Evolutionary conservation across 345 rosid species (phyloP), one percentile per base, ranked within the genome.

Genomic region (Carallia brachiata): DNA sequence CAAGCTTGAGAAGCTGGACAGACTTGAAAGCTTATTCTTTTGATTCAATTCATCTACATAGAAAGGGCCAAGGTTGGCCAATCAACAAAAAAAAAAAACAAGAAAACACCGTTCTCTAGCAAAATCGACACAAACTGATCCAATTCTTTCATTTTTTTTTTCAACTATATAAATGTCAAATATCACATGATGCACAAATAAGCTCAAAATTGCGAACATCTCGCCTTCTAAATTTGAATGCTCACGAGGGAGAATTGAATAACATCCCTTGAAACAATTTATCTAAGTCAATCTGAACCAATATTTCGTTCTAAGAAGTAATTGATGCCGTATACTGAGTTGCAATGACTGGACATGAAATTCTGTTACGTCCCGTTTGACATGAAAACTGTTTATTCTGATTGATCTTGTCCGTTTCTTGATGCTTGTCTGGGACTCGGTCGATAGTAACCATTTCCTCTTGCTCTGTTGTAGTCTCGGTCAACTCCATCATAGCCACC

Each of bases 391-490:
- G 68, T 65, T 71, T 52, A 73, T 23, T 65, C 77, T 17, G 75
- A 74, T 56, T 62, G 78, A 70, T 73, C 37, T 62, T 68, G 80
- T 70, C 80, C 83, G 18, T 56, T 77, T 71, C 84, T 71, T 31
- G 66, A 63, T 66, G 34, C 90, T 70, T 79, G 88, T 56, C 79
- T 81, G 16, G 71, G 18, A 59, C 65, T 56, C 3, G 80, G 81
- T 73, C 84, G 73, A 55, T 82, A 77, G 52, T 79, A 81, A 61
- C 91, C 86, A 44, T 85, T 87, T 58, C 86, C 91, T 81, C 90
- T 82, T 1, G 82, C 31, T 67, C 82, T 76, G 61, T 32, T 79
- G 72, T 77, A 80, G 61, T 86, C 89, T n/a, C 79, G 61, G n/a
- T 84, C 86, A 39, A 70, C 80, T 56, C 82, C 88, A 47, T 80